Evolutionary conservation across 805 yeast genomes (phyloP).

Genomic region (Komagataella phaffii): DNA sequence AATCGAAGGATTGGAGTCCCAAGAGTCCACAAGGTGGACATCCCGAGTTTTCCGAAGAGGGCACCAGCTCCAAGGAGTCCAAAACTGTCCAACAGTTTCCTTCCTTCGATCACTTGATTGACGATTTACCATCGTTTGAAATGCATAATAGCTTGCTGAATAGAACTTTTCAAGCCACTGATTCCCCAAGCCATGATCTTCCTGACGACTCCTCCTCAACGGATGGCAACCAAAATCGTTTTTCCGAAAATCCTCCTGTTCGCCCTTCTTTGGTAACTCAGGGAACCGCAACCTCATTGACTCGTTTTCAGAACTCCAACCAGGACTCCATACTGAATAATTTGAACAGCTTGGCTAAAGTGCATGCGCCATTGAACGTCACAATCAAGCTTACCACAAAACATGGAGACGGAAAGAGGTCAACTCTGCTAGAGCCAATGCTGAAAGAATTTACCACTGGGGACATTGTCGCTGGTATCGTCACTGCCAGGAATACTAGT

Average conservation of each 20-base stretch:
- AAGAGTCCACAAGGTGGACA: background rate
- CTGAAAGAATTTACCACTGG: slow-evolving; percentile 51
- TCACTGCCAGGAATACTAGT: slow-evolving; percentile 27
- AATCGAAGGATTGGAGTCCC: background rate
- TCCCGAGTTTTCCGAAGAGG: background rate
- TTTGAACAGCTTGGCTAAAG: background rate
- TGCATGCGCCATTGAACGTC: background rate
- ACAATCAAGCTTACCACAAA: background rate
- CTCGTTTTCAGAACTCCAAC: background rate
- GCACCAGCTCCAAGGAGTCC: background rate
- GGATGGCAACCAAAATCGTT: background rate
- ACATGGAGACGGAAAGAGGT: background rate
- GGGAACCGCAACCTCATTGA: background rate
- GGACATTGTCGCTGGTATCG: slow-evolving; percentile 50
- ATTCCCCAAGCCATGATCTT: background rate
- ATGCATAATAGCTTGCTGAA: slow-evolving; percentile 35
- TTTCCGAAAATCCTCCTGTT: background rate
- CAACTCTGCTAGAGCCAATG: slow-evolving; percentile 14
- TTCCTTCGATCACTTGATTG: slow-evolving; percentile 18
- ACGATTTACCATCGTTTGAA: slow-evolving; percentile 55
- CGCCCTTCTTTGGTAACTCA: background rate
- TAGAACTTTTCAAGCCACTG: slow-evolving; percentile 8
- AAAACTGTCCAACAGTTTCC: background rate
- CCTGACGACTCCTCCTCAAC: background rate
- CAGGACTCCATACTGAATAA: background rate